Percentiles rank a stretch among this genome's conserved stretches.
Evolutionary conservation across 441 rosid species (phyloP).

Genomic region (Francoa sonchifolia): DNA sequence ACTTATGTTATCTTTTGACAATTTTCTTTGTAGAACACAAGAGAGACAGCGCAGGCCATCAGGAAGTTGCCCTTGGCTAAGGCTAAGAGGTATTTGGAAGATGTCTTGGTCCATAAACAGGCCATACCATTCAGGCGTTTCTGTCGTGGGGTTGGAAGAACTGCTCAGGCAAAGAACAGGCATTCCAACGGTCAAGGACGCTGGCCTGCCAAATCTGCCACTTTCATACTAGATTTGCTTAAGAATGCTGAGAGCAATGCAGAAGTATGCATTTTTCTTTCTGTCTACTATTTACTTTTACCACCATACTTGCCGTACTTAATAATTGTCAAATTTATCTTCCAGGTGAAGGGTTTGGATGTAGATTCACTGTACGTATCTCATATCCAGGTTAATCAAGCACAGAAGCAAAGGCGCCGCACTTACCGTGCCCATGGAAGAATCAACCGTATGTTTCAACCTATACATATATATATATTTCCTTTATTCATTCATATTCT

Average conservation of each 20-base stretch:
- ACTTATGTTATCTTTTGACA: not conserved
- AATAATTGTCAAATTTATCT: not conserved
- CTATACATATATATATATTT: not conserved
- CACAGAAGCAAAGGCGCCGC: constrained; percentile 89
- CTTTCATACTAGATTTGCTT: constrained; percentile 67
- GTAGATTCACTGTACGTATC: constrained; percentile 72
- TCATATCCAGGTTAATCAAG: constrained; percentile 94
- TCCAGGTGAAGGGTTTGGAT: constrained; percentile 89
- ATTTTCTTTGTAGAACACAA: constrained; percentile 43
- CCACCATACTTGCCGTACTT: not conserved
- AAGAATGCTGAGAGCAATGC: constrained; percentile 97
- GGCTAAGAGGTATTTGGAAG: constrained; percentile 94
- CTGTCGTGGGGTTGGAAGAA: constrained; percentile 89
- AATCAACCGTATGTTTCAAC: constrained; percentile 63
- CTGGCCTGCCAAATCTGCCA: constrained; percentile 87
- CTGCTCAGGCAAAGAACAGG: constrained; percentile 95
- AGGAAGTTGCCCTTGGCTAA: constrained; percentile 61
- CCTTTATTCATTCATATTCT: not conserved
- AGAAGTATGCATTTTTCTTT: constrained; percentile 29
- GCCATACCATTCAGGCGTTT: constrained; percentile 92
- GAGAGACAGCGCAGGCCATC: constrained; percentile 78
- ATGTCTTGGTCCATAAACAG: constrained; percentile 91
- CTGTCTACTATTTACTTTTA: not conserved
- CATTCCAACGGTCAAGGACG: constrained; percentile 95
- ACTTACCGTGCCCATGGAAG: constrained; percentile 95